Base-by-base conservation (phyloP, 2,329 filamentous ascomycete species). In the Furcasterigmium furcatum region DNA sequence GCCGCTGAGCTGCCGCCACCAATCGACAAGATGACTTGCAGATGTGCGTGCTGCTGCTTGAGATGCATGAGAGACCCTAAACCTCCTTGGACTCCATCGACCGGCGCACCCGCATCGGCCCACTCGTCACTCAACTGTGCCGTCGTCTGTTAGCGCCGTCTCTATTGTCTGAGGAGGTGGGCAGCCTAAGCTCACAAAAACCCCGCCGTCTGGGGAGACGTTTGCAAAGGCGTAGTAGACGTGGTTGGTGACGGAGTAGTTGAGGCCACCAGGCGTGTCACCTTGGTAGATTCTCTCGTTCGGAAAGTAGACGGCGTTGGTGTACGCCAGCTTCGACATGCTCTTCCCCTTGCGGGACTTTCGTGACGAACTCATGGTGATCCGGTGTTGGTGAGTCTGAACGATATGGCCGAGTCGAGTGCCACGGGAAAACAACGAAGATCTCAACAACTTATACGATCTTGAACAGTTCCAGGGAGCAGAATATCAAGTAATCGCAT, bases 231-330 rank as follows among this genome's bases (percentile, higher is more conserved):
- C 87, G 61, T 92, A 92, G 65, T 91, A 91, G 21, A 91, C 82
- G 59, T 90, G 85, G 54, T 85, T 91, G 57, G 92, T 83, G 57
- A 85, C 88, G 53, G 80, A 80, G 62, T 89, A 82, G 61, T 88
- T 87, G 58, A 92, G 70, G 45, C 82, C 82, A 1, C 81, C 87
- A 0, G 88, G 88, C 14, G 86, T 86, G 56, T 88, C 81, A 52
- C 84, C 79, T 46, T 77, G 75, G 66, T 91, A 90, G 54, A 90
- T 80, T 47, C 83, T 75, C 69, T 81, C 83, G 65, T 89, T 92
- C n/a, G 87, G 87, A 63, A 89, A 94, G 68, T 92, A 94, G 16
- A 90, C 85, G 19, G 85, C 88, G 64, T 94, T 94, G 58, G 79
- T 80, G 60, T 73, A 78, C 67, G 80, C 78, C 49, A 82, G 70